Percentiles rank a stretch among this genome's conserved stretches.
Conservation (phyloP, 305 asterid genomes). For the Nicotiana rustica region DNA sequence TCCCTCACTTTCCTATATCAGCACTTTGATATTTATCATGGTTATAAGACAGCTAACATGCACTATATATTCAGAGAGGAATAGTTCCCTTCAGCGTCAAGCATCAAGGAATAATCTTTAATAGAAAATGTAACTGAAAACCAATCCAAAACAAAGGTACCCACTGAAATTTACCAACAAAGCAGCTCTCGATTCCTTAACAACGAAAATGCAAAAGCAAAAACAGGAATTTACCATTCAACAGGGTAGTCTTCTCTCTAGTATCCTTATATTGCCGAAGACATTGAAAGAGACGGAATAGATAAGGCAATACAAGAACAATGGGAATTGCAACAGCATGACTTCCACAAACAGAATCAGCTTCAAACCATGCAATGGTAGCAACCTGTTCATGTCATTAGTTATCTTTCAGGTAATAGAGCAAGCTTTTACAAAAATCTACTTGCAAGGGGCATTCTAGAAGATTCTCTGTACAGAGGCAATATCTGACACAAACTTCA, state of each 20-base stretch:
- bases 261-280: slow-evolving; percentile 97
- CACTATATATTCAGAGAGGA: neutral
- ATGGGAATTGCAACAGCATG: slow-evolving; percentile 91
- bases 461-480: slow-evolving; percentile 13
- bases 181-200: slow-evolving; percentile 17
- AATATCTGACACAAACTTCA: neutral
- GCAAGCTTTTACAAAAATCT: neutral
- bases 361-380: slow-evolving; percentile 99
- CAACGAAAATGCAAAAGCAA: slow-evolving; percentile 4
- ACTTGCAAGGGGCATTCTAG: slow-evolving; percentile 6
- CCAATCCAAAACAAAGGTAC: neutral
- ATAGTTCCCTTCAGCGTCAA: no score
- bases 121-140: neutral
- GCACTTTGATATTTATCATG: slow-evolving; percentile 11
- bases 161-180: slow-evolving; percentile 9
- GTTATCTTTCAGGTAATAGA: slow-evolving; percentile 43
- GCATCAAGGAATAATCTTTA: neutral
- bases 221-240: slow-evolving; percentile 68
- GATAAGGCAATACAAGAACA: slow-evolving; percentile 91
- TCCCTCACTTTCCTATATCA: slow-evolving; percentile 15
- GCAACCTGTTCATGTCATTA: slow-evolving; percentile 79
- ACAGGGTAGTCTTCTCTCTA: slow-evolving; percentile 76
- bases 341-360: slow-evolving; percentile 99
- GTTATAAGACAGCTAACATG: neutral
- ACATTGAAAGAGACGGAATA: slow-evolving; percentile 95